These are phyloP conservation scores for Penicillium frequentans DNA, from an alignment of 2,329 filamentous ascomycete genomes.

Conservation along the genomic window DNA sequence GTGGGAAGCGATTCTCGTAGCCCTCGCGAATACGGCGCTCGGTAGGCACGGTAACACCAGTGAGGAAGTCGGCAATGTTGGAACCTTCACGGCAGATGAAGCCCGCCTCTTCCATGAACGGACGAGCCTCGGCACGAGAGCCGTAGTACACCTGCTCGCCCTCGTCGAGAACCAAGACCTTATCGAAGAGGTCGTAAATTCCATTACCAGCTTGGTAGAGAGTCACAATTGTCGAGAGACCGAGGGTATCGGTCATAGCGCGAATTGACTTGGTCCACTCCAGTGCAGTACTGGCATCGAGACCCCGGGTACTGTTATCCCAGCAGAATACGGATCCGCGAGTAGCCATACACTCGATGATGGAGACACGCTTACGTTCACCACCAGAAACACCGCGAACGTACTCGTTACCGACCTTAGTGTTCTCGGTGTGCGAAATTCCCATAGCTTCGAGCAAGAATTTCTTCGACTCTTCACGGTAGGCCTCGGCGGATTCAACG, in stretches of 20 bases:
- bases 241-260: constrained; percentile 63
- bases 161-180: constrained; percentile 66
- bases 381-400: constrained; percentile 68
- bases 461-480: constrained; percentile 14
- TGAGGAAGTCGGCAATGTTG: constrained; percentile 65
- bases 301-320: constrained; percentile 67
- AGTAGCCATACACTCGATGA: constrained; percentile 63
- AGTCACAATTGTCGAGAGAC: constrained; percentile 62
- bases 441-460: constrained; percentile 53
- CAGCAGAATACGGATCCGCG: constrained; percentile 62
- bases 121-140: constrained; percentile 55
- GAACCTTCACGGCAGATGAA: constrained; percentile 62
- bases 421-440: constrained; percentile 61
- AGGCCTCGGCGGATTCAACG: constrained; percentile 57
- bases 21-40: constrained; percentile 45
- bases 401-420: constrained; percentile 67
- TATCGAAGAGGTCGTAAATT: constrained; percentile 70
- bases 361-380: constrained; percentile 67
- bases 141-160: constrained; percentile 68
- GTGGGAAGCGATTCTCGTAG: constrained; percentile 43
- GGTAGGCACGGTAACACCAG: constrained; percentile 60
- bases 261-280: constrained; percentile 63
- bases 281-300: constrained; percentile 65
- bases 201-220: constrained; percentile 70
- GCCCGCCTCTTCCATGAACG: constrained; percentile 64